These are phyloP conservation scores for Talaromyces proteolyticus DNA, from an alignment of 495 filamentous ascomycete genomes.

Conservation along the genomic window DNA sequence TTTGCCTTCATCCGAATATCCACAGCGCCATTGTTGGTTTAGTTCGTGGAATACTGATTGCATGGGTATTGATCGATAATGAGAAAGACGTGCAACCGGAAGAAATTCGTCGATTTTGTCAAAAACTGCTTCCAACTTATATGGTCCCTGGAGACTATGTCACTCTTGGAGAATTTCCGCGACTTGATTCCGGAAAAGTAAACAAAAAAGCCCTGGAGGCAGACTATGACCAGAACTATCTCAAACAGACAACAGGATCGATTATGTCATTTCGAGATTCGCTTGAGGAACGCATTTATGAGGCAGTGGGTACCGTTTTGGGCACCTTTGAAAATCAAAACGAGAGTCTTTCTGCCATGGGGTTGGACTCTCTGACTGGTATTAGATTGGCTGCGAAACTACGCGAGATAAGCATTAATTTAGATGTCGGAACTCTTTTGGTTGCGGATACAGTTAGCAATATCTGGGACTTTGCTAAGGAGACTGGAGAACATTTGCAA, in stretches of 20 bases:
- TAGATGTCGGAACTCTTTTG: constrained; percentile 53
- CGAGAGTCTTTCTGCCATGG: constrained; percentile 44
- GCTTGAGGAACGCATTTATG: constrained; percentile 40
- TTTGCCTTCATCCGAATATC: constrained; percentile 46
- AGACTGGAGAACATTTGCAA: background rate
- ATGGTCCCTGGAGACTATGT: constrained; percentile 74
- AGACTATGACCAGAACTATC: constrained; percentile 38
- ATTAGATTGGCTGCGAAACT: constrained; percentile 62
- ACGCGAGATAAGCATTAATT: constrained; percentile 38
- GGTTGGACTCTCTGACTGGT: constrained; percentile 67
- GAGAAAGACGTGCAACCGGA: constrained; percentile 16
- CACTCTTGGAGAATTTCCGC: constrained; percentile 54
- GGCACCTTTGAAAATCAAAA: constrained; percentile 25
- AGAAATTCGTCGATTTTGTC: constrained; percentile 51
- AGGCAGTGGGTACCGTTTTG: constrained; percentile 41
- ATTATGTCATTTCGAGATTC: constrained; percentile 21
- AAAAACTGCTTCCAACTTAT: constrained; percentile 64
- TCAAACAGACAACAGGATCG: constrained; percentile 16
- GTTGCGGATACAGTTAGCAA: constrained; percentile 37
- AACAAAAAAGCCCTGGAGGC: constrained; percentile 59
- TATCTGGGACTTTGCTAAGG: constrained; percentile 20
- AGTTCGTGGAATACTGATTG: constrained; percentile 53
- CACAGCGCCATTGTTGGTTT: constrained; percentile 54
- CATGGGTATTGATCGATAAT: constrained; percentile 54
- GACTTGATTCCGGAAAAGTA: constrained; percentile 72